A percentile compares a stretch with the other conserved stretches of the same genome.
phyloP scores from a whole-genome alignment of 345 rosid species.

The Geranium brycei region DNA sequence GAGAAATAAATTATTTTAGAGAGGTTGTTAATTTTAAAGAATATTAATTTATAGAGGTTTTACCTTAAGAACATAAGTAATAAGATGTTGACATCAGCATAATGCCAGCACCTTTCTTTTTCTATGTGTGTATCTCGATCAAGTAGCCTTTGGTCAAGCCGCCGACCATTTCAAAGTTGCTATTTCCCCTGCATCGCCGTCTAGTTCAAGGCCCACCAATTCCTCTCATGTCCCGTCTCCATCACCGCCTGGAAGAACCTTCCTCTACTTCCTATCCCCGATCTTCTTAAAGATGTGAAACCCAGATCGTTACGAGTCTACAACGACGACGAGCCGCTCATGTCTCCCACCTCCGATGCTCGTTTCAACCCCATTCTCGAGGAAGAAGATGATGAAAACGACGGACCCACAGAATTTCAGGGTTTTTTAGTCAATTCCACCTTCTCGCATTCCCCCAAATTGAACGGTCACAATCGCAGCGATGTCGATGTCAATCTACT shows the following conservation, averaged over 20 bases:
- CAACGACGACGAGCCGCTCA: slow-evolving; percentile 71
- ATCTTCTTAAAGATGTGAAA: slow-evolving; percentile 6
- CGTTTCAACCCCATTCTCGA: slow-evolving; percentile 63
- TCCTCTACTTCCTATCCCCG: slow-evolving; percentile 20
- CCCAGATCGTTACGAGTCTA: slow-evolving; percentile 39
- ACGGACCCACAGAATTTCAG: slow-evolving; percentile 28
- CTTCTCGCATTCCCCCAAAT: slow-evolving; percentile 3
- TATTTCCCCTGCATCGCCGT: slow-evolving; percentile 64
- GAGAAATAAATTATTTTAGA: no score
- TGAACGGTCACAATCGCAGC: not conserved
- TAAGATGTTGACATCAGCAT: no score
- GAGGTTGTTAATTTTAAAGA: no score
- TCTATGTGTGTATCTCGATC: no score
- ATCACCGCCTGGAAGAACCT: slow-evolving; percentile 49
- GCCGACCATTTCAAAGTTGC: no score
- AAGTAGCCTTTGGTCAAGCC: no score
- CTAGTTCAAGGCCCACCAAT: slow-evolving; percentile 25
- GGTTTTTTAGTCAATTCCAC: slow-evolving; percentile 35
- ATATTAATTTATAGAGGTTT: no score
- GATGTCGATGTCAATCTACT: slow-evolving; percentile 32
- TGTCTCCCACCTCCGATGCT: slow-evolving; percentile 37
- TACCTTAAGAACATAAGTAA: no score
- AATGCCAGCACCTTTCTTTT: no score
- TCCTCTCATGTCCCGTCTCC: slow-evolving; percentile 65
- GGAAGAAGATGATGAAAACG: slow-evolving; percentile 33